Evolutionary conservation across 768 basidiomycete genomes (phyloP).

Genomic region (Suillus luteus): DNA sequence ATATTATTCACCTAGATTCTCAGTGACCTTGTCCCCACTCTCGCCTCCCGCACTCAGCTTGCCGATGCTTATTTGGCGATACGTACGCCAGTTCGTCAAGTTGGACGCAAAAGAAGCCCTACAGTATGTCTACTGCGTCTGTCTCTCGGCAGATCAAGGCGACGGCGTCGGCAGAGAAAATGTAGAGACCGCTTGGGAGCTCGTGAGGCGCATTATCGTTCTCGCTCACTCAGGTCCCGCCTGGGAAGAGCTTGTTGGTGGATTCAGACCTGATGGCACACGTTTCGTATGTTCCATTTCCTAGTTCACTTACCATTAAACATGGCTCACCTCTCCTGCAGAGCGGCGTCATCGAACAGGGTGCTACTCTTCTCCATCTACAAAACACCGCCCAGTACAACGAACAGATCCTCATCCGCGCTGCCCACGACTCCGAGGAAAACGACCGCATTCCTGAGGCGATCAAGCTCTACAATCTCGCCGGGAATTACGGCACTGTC

Average conservation of each 20-base stretch:
- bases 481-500: constrained; percentile 87
- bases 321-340: constrained; percentile 31
- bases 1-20: not conserved
- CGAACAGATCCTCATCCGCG: constrained; percentile 77
- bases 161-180: constrained; percentile 81
- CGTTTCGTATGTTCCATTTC: constrained; percentile 63
- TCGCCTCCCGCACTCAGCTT: constrained; percentile 75
- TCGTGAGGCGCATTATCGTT: constrained; percentile 76
- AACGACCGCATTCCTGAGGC: constrained; percentile 88
- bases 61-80: constrained; percentile 87
- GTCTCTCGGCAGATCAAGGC: constrained; percentile 72
- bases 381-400: constrained; percentile 69
- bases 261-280: constrained; percentile 87
- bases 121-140: constrained; percentile 91
- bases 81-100: constrained; percentile 89
- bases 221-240: constrained; percentile 74
- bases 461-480: constrained; percentile 94
- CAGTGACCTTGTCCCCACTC: constrained; percentile 73
- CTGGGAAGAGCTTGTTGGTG: constrained; percentile 96
- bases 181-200: constrained; percentile 77
- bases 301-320: not conserved
- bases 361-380: constrained; percentile 74
- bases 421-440: constrained; percentile 79
- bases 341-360: constrained; percentile 88
- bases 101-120: constrained; percentile 93